Base-by-base conservation (phyloP, 2,329 filamentous ascomycete genomes). In the Pseudogymnoascus sp. region DNA sequence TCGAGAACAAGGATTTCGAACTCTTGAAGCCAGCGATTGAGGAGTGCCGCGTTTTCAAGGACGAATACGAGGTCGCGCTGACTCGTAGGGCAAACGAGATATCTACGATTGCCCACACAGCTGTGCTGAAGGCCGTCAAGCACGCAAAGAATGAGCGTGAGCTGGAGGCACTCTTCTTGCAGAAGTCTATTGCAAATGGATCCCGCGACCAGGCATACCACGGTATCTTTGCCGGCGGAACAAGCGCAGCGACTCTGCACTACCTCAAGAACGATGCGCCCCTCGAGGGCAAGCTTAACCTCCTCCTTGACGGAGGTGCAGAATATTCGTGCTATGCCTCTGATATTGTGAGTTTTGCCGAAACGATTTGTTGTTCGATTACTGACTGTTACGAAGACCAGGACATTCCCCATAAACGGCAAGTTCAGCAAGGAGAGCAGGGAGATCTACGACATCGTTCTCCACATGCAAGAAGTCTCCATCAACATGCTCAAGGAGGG, bases 201-300 rank as follows among this genome's bases (percentile, higher is more conserved):
- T 88, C 88, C 60, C 87, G 86, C 71, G 85, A 94, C 68, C 91
- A 95, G 78, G 87, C 93, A 0, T 97, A 97, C 74, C 84, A 89
- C 66, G 87, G 88, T 63, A 97, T 97, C 69, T 85, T 94, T 15
- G 93, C 91, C 0, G 84, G 84, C 35, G 93, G 93, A 9, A 81
- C 85, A 4, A 87, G 89, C 13, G 92, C 89, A 0, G 90, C 92
- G 4, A 94, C 90, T 1, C 81, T 97, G 35, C 93, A 97, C 76
- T 97, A 97, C 69, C 84, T 91, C 24, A 84, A 87, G 70, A 96
- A 96, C 72, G 80, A 92, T 65, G 81, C 87, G 69, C 80, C 85
- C 0, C 76, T 93, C 36, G 75, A 76, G 0, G 84, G 84, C 44
- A 92, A 93, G 75, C 83, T 90, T 61, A 87, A 95, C 68, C 75